Evolutionary conservation across 495 filamentous ascomycete species (phyloP), one percentile per base, ranked within the genome.

Genomic region (Xylaria flabelliformis): DNA sequence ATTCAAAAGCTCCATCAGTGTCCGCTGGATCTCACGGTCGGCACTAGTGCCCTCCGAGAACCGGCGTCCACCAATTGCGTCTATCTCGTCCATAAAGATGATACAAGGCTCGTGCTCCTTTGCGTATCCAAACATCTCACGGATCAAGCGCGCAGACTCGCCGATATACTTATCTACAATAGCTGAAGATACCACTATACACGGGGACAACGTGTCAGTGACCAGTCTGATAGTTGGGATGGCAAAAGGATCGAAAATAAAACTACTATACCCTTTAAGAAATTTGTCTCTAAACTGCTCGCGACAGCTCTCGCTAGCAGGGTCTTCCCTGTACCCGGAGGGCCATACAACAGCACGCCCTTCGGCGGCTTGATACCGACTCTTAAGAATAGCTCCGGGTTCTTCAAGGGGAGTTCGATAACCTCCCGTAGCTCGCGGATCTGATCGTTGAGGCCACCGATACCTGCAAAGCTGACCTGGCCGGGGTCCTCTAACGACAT

Each of bases 61-160:
- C 74, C 97, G 89, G 76, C 97, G 90, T 67, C 97, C 97, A 79
- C 97, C 97, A 79, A 99, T 99, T 76, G 97, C 97, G 79, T 99
- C 97, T 81, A 99, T 99, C 81, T 99, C 97, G 86, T 99, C 97
- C 97, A 99, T 99, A 89, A 99, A 99, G 83, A 99, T 99, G 79
- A 99, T 98, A 82, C 97, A 99, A 56, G 97, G 97, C 80, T 99
- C 97, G 81, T 99, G 97, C 82, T 99, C 97, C 82, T 98, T 98
- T 71, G 97, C 97, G 80, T 99, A 99, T 62, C 97, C 97, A 77
- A 99, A 99, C 97, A 99, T 98, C 81, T 99, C 97, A 83, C 97
- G 91, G 76, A 99, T 99, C 74, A 99, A 85, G 62, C 97, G 91
- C 46, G 97, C 97, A 12, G 96, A 98, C 83, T 99, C 97, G 81